phyloP scores from a whole-genome alignment of 805 yeast genomes.

The Lachancea mirantina region DNA sequence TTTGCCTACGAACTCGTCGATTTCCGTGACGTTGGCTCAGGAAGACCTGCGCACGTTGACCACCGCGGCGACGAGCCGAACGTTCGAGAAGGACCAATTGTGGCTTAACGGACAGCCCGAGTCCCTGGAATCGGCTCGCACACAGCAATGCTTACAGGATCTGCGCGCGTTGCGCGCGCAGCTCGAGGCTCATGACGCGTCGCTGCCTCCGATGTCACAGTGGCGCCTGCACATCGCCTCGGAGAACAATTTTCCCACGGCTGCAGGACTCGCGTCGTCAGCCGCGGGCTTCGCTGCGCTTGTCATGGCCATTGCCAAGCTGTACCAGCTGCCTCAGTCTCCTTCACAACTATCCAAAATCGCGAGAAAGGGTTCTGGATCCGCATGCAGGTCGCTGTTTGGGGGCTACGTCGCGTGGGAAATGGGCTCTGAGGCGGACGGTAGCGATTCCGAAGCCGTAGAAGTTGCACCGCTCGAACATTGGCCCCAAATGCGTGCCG shows the following conservation, averaged over 20 bases:
- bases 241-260: constrained; percentile 97
- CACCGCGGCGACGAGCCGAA: constrained; percentile 64
- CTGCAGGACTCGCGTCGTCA: constrained; percentile 95
- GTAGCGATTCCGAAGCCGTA: constrained; percentile 92
- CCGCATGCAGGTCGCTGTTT: constrained; percentile 93
- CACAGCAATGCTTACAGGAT: constrained; percentile 69
- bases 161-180: constrained; percentile 59
- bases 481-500: constrained; percentile 93
- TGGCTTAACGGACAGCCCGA: constrained; percentile 85
- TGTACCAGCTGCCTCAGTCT: constrained; percentile 80
- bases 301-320: constrained; percentile 77
- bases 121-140: constrained; percentile 53
- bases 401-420: constrained; percentile 99
- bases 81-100: constrained; percentile 56
- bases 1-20: constrained; percentile 92
- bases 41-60: constrained; percentile 87
- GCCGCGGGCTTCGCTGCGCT: constrained; percentile 99
- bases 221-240: constrained; percentile 75
- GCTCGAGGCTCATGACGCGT: constrained; percentile 47
- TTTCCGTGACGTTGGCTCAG: constrained; percentile 89
- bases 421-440: constrained; percentile 72
- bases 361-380: constrained; percentile 97
- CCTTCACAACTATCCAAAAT: constrained; percentile 81
- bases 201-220: constrained; percentile 53
- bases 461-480: constrained; percentile 77